These are phyloP conservation scores for Cardamine resedifolia DNA, from an alignment of 345 rosid species.

Conservation along the genomic window DNA sequence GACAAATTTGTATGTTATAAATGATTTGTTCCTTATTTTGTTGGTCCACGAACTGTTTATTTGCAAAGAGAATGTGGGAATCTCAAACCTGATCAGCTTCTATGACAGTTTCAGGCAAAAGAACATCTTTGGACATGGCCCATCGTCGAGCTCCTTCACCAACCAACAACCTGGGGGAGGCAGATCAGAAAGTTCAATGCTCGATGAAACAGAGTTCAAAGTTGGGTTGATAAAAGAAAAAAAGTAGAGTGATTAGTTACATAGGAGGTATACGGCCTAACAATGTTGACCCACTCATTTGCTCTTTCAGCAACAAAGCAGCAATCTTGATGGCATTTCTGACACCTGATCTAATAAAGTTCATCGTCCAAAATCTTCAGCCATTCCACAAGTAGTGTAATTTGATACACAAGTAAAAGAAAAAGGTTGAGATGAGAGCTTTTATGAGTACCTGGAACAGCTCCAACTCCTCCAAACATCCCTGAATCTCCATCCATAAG, in stretches of 20 bases:
- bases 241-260: slow-evolving; percentile 44
- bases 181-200: slow-evolving; percentile 12
- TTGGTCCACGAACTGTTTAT: too few relatives aligned
- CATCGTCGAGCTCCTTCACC: slow-evolving; percentile 90
- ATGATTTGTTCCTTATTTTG: too few relatives aligned
- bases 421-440: background rate
- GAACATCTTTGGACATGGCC: slow-evolving; percentile 68
- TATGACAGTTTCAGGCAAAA: slow-evolving; percentile 45
- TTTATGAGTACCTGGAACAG: slow-evolving; percentile 66
- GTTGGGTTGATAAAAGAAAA: background rate
- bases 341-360: slow-evolving; percentile 83
- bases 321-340: slow-evolving; percentile 87
- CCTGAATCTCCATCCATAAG: slow-evolving; percentile 89
- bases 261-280: slow-evolving; percentile 95
- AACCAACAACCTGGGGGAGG: slow-evolving; percentile 68
- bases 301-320: slow-evolving; percentile 74
- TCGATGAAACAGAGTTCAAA: background rate
- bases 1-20: too few relatives aligned
- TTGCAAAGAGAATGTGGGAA: background rate
- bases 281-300: slow-evolving; percentile 56
- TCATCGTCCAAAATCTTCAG: slow-evolving; percentile 20
- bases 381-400: background rate
- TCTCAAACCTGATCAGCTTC: slow-evolving; percentile 77
- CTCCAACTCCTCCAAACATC: slow-evolving; percentile 94
- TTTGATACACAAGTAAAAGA: background rate